Conservation (phyloP, 306 rosid genomes). For the Prunus mira region DNA sequence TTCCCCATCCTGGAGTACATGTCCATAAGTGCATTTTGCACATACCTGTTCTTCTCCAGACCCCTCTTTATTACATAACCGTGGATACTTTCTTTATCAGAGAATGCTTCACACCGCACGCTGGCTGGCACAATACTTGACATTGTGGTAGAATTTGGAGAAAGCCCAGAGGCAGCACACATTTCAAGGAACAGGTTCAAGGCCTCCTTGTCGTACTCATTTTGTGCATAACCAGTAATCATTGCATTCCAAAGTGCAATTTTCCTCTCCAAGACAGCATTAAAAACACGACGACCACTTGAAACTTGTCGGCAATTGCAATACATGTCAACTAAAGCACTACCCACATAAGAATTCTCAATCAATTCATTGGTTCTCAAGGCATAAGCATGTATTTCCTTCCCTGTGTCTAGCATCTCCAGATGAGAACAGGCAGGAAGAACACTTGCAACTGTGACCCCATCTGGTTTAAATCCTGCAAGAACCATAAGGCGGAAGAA, state of each 20-base stretch:
- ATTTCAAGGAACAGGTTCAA: constrained; percentile 59
- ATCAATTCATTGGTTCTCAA: constrained; percentile 42
- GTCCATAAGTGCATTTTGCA: constrained; percentile 82
- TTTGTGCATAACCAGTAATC: constrained; percentile 69
- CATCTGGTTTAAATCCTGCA: constrained; percentile 59
- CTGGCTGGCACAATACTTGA: constrained; percentile 75
- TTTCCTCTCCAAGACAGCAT: constrained; percentile 35
- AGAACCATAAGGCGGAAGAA: constrained; percentile 45
- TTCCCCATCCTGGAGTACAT: constrained; percentile 75
- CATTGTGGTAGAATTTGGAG: constrained; percentile 64
- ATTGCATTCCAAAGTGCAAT: constrained; percentile 77
- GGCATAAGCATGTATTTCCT: constrained; percentile 65
- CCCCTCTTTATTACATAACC: constrained; percentile 61
- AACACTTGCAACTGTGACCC: constrained; percentile 70
- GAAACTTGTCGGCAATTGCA: constrained; percentile 60
- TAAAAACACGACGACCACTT: constrained; percentile 57
- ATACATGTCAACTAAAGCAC: constrained; percentile 88
- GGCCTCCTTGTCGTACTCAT: constrained; percentile 60
- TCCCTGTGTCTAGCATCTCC: constrained; percentile 61
- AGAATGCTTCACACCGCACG: constrained; percentile 41
- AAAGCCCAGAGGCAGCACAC: constrained; percentile 33
- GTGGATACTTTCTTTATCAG: constrained; percentile 59
- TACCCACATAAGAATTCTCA: constrained; percentile 64
- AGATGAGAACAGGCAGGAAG: constrained; percentile 84
- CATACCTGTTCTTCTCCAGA: constrained; percentile 53